A percentile compares a stretch with the other conserved stretches of the same genome.
These are phyloP conservation scores for Didymella pomorum DNA, from an alignment of 2,329 filamentous ascomycete genomes.

Conservation along the genomic window DNA sequence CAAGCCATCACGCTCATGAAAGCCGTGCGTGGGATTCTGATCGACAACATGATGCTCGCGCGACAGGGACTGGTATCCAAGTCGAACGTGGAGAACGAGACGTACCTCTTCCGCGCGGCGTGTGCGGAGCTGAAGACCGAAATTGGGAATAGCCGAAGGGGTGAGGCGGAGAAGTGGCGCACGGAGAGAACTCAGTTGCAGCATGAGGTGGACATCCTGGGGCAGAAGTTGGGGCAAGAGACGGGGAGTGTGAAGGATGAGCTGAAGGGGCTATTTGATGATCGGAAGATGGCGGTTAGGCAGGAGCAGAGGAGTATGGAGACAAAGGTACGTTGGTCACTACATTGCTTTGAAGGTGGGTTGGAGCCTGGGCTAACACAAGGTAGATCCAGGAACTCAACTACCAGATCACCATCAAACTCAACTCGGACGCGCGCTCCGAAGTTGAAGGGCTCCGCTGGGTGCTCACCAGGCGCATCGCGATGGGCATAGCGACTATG, in stretches of 20 bases:
- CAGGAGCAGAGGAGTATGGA: slow-evolving; percentile 88
- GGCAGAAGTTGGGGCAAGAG: slow-evolving; percentile 85
- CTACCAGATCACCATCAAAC: slow-evolving; percentile 90
- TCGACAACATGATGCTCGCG: slow-evolving; percentile 81
- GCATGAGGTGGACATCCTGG: slow-evolving; percentile 93
- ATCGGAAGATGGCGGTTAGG: slow-evolving; percentile 89
- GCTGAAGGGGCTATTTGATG: slow-evolving; percentile 94
- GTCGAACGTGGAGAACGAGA: slow-evolving; percentile 92
- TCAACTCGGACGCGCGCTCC: slow-evolving; percentile 89
- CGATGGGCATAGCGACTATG: slow-evolving; percentile 56
- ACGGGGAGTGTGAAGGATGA: slow-evolving; percentile 83
- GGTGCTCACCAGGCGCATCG: slow-evolving; percentile 74
- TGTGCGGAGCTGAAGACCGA: slow-evolving; percentile 92
- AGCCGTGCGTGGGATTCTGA: slow-evolving; percentile 78
- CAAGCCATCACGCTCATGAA: slow-evolving; percentile 94
- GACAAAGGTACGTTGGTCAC: slow-evolving; percentile 65
- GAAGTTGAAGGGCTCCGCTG: slow-evolving; percentile 92
- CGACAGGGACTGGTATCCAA: slow-evolving; percentile 84
- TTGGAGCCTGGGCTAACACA: background rate
- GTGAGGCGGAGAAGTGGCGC: slow-evolving; percentile 80
- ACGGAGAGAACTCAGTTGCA: slow-evolving; percentile 85
- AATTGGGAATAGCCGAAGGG: slow-evolving; percentile 77
- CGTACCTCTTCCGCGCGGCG: slow-evolving; percentile 91
- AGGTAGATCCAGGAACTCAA: slow-evolving; percentile 83
- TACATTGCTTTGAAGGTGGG: no score